These are phyloP conservation scores for Fagopyrum esculentum DNA, from an alignment of 148 eudicot species.

Conservation along the genomic window DNA sequence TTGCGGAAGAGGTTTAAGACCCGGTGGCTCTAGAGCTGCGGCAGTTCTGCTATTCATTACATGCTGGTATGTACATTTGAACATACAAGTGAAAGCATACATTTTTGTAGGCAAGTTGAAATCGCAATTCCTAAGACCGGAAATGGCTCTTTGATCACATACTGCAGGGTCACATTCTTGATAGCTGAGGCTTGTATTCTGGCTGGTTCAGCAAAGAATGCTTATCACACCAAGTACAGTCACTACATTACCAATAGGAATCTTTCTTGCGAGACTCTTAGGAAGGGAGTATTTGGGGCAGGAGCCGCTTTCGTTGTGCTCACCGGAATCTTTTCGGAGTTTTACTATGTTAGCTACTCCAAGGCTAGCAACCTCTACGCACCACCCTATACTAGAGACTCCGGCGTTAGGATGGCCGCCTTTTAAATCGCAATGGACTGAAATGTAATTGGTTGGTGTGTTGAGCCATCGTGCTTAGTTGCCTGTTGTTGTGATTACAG, in stretches of 20 bases:
- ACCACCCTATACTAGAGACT: conserved; percentile 23
- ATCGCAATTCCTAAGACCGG: neutral
- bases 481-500: no score
- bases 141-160: conserved; percentile 3
- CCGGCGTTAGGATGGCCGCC: conserved; percentile 65
- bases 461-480: neutral
- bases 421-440: neutral
- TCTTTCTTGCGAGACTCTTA: conserved; percentile 56
- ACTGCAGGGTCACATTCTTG: conserved; percentile 65
- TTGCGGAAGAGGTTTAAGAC: conserved; percentile 78
- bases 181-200: conserved; percentile 80
- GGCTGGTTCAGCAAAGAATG: conserved; percentile 73
- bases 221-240: conserved; percentile 71
- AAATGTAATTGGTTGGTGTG: neutral
- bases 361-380: conserved; percentile 36
- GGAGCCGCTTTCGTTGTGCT: conserved; percentile 79
- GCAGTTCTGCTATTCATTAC: conserved; percentile 67
- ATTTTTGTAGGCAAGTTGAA: neutral
- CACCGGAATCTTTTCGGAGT: conserved; percentile 66
- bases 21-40: conserved; percentile 60
- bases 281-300: conserved; percentile 83
- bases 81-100: neutral
- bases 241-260: conserved; percentile 16
- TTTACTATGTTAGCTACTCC: conserved; percentile 61
- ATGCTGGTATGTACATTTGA: conserved; percentile 51